Conservation (phyloP, 345 rosid genomes). For the Tarenaya hassleriana region DNA sequence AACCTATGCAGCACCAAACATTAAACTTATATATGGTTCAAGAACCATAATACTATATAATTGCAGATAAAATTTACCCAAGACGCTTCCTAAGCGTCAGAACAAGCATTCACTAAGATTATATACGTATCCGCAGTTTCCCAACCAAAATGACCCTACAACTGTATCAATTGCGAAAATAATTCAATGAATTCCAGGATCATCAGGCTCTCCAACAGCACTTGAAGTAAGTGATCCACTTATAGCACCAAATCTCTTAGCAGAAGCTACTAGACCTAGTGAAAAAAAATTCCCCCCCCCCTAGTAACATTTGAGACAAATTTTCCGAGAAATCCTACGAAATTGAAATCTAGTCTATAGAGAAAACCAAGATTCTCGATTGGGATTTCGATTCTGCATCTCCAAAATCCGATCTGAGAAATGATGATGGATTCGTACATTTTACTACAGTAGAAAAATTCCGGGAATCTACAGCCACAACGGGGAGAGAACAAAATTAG, state of each 20-base stretch:
- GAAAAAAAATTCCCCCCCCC: not conserved
- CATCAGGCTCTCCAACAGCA: slow-evolving; percentile 8
- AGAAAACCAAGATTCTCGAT: slow-evolving; percentile 10
- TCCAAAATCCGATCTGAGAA: slow-evolving; percentile 10
- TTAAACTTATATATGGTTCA: slow-evolving; percentile 8
- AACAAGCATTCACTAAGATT: not conserved
- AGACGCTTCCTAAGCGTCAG: not conserved
- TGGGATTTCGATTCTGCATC: not conserved
- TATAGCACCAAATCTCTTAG: not conserved
- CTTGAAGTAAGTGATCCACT: slow-evolving; percentile 4
- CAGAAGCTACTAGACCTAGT: slow-evolving; percentile 10
- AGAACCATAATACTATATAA: too few species aligned
- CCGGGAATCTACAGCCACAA: not conserved
- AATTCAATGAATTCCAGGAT: slow-evolving; percentile 7
- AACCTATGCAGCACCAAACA: not conserved
- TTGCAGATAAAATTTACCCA: too few species aligned
- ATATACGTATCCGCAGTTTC: slow-evolving; percentile 5
- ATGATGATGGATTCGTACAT: slow-evolving; percentile 9
- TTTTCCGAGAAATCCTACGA: not conserved
- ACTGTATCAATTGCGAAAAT: too few species aligned
- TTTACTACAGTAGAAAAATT: not conserved
- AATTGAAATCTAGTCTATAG: slow-evolving; percentile 3
- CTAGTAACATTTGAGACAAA: slow-evolving; percentile 3
- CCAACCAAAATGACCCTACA: slow-evolving; percentile 1
- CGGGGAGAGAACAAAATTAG: slow-evolving; percentile 1